phyloP scores from a whole-genome alignment of 352 stramenopile species.

The Elongisporangium undulatum region DNA sequence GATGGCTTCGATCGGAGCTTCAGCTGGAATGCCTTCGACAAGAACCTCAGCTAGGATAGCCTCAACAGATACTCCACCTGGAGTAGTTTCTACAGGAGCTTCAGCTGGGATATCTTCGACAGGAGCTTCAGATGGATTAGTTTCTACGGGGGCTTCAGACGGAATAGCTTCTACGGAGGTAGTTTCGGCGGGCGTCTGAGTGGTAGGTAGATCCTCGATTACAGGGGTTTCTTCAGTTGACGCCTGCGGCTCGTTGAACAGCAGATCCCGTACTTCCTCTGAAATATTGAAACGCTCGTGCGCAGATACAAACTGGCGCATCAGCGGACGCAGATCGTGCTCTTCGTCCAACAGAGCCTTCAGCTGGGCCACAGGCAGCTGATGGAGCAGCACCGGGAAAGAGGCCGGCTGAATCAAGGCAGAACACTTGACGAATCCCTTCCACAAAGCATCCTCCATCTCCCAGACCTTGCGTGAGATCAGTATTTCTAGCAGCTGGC shows the following conservation, averaged over 20 bases:
- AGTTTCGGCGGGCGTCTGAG: no score
- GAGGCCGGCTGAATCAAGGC: constrained; percentile 71
- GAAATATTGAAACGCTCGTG: constrained; percentile 9
- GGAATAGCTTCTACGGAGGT: no score
- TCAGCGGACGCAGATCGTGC: constrained; percentile 40
- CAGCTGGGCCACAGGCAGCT: constrained; percentile 48
- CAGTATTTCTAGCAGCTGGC: constrained; percentile 49
- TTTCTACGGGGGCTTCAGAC: no score
- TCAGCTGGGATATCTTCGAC: no score
- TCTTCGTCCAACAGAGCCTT: constrained; percentile 51
- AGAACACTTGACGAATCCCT: constrained; percentile 76
- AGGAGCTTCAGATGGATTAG: no score
- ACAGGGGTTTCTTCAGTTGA: background rate
- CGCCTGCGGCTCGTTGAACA: constrained; percentile 2
- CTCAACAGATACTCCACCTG: no score
- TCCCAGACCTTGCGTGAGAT: constrained; percentile 55
- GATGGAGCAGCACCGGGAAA: constrained; percentile 55
- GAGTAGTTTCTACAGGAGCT: no score
- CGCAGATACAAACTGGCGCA: constrained; percentile 31
- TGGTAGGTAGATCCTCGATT: background rate
- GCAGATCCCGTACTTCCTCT: constrained; percentile 8
- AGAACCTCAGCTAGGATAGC: no score
- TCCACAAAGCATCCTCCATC: constrained; percentile 74
- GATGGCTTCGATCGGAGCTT: no score
- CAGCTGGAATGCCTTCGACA: no score